Evolutionary conservation across 2,329 filamentous ascomycete genomes (phyloP), one percentile per base, ranked within the genome.

Genomic region (Pestalotiopsis sp.): DNA sequence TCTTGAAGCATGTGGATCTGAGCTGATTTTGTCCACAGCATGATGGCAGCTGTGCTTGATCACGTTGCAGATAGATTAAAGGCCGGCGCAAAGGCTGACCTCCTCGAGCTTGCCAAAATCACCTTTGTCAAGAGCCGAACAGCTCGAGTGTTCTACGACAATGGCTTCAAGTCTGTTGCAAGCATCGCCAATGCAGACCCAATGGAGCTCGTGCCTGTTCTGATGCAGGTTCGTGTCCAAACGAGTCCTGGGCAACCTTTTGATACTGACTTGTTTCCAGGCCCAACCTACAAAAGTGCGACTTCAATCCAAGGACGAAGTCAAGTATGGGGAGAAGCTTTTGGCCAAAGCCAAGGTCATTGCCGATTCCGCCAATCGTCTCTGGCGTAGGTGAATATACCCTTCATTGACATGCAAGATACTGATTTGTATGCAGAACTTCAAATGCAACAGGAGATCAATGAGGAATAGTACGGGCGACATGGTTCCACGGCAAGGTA

Each of bases 121-220:
- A 89, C 91, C 0, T 94, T 91, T 75, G 87, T 95, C 73, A 94
- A 95, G 78, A 93, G 91, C 75, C 88, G 91, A 67, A 94, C 92
- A 14, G 92, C 92, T 20, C 80, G 87, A 14, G 83, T 93, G 5
- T 91, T 95, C 70, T 92, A 92, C 84, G 92, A 94, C 68, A 93
- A 92, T 76, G 92, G 92, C 1, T 92, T 92, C 75, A 90, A 88
- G 74, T 91, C 87, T 27, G 82, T 94, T 36, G 89, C 89, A 45
- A 84, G 88, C 3, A 83, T 95, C 62, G 91, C 92, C 4, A 92
- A 92, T 72, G 91, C 92, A 0, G 87, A 92, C 70, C 86, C 90
- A 0, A 85, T 85, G 69, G 91, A 93, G 71, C 81, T 94, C 27
- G 83, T 93, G 2, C 91, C 91, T 6, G 81, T 94, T n/a, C 81